Evolutionary conservation across 345 rosid species (phyloP).

Genomic region (Hypericum androsaemum): DNA sequence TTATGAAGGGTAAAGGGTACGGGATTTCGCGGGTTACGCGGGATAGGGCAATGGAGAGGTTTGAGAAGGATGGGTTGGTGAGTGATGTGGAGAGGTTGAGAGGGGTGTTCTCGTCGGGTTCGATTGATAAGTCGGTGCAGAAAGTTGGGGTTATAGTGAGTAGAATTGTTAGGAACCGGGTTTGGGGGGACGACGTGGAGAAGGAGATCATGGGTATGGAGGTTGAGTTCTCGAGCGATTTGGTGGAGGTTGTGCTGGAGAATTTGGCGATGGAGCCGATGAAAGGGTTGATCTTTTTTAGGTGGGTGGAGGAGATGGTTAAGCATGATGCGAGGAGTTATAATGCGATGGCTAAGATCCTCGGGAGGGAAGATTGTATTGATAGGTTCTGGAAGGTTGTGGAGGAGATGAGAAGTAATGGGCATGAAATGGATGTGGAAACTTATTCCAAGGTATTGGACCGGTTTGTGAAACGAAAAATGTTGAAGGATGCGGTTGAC

Average conservation of each 20-base stretch:
- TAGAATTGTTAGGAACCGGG: constrained; percentile 54
- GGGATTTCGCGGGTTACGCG: constrained; percentile 58
- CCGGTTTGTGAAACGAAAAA: constrained; percentile 50
- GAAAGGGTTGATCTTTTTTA: constrained; percentile 65
- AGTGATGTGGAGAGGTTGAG: constrained; percentile 50
- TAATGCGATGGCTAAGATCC: constrained; percentile 59
- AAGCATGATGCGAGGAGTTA: constrained; percentile 53
- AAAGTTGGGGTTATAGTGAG: constrained; percentile 38
- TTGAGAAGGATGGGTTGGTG: constrained; percentile 54
- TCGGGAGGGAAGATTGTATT: constrained; percentile 67
- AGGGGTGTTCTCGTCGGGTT: constrained; percentile 45
- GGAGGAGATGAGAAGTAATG: constrained; percentile 52
- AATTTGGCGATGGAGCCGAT: constrained; percentile 56
- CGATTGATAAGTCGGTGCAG: constrained; percentile 40
- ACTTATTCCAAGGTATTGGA: constrained; percentile 43
- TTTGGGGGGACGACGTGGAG: constrained; percentile 72
- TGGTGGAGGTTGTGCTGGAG: constrained; percentile 56
- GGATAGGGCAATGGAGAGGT: constrained; percentile 45
- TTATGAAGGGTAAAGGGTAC: constrained; percentile 72
- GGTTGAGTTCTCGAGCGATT: constrained; percentile 36
- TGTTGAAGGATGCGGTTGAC: constrained; percentile 64
- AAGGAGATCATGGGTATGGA: constrained; percentile 34
- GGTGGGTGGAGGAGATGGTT: constrained; percentile 69
- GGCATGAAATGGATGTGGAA: constrained; percentile 56
- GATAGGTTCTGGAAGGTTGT: constrained; percentile 74